These are phyloP conservation scores for Cocos nucifera DNA, from an alignment of 176 grass and related monocot genomes.

Conservation along the genomic window DNA sequence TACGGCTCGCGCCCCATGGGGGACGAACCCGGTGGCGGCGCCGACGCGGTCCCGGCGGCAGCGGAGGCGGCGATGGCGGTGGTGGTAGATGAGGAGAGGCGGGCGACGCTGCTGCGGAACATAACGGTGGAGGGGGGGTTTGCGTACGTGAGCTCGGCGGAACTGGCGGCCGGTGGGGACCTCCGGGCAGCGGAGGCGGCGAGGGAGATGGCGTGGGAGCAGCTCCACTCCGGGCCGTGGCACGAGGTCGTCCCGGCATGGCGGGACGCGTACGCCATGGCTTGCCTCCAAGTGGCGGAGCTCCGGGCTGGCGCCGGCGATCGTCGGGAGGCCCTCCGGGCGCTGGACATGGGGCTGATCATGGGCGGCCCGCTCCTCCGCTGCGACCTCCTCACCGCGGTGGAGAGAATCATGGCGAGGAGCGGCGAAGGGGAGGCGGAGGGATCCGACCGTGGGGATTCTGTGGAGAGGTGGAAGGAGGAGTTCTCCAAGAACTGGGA, in stretches of 20 bases:
- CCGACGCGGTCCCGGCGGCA: neutral
- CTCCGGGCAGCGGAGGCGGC: conserved; percentile 76
- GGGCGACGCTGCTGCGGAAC: conserved; percentile 48
- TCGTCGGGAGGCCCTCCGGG: conserved; percentile 43
- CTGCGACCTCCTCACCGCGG: conserved; percentile 42
- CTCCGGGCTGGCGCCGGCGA: conserved; percentile 37
- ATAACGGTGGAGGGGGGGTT: conserved; percentile 92
- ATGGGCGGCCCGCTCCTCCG: conserved; percentile 78
- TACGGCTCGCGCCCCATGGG: conserved; percentile 7
- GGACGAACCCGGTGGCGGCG: conserved; percentile 27
- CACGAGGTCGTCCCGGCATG: conserved; percentile 52
- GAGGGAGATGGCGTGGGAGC: conserved; percentile 95
- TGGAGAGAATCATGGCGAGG: conserved; percentile 28
- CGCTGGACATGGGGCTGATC: conserved; percentile 92
- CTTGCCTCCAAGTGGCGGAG: conserved; percentile 66
- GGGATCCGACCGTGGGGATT: neutral
- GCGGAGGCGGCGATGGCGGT: neutral
- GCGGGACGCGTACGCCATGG: conserved; percentile 78
- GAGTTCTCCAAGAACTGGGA: conserved; percentile 31
- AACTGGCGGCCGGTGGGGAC: conserved; percentile 77
- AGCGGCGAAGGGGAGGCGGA: neutral
- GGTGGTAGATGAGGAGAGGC: conserved; percentile 30
- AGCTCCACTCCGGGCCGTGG: conserved; percentile 76
- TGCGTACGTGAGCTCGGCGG: conserved; percentile 73
- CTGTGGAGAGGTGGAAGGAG: conserved; percentile 40